Conservation (phyloP, 225 moss, liverwort and hornwort genomes). For the Pseudoscleropodium purum region DNA sequence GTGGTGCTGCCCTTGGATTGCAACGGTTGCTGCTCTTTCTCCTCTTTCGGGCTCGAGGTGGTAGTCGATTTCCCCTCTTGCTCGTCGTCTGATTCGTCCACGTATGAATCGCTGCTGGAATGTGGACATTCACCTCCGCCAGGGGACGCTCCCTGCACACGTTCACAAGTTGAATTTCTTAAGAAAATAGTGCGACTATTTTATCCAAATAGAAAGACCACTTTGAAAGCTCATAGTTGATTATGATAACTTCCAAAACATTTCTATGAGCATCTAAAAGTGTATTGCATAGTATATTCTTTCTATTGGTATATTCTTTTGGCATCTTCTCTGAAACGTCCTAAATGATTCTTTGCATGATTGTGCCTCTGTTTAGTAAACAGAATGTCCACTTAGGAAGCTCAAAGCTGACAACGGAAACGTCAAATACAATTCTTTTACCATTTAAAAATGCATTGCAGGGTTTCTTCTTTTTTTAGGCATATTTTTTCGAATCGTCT, state of each 20-base stretch:
- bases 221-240: not conserved
- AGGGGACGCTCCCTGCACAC: slow-evolving; percentile 17
- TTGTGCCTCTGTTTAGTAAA: not conserved
- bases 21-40: slow-evolving; percentile 1
- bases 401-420: not conserved
- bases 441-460: not conserved
- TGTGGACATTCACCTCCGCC: slow-evolving; percentile 3
- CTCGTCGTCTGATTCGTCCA: slow-evolving; percentile 34
- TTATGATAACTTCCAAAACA: too few species aligned
- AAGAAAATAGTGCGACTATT: not conserved
- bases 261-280: not conserved
- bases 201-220: not conserved
- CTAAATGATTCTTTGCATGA: not conserved
- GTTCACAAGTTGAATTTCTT: not conserved
- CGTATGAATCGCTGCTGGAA: slow-evolving; percentile 35
- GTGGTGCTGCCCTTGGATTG: slow-evolving; percentile 35
- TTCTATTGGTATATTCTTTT: not conserved
- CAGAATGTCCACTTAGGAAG: not conserved
- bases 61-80: slow-evolving; percentile 16
- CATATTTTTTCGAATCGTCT: too few species aligned
- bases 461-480: not conserved
- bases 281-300: not conserved
- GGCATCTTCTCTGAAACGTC: not conserved
- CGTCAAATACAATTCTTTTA: not conserved
- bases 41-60: not conserved